Evolutionary conservation across 192 early-diverging fungal species (phyloP).

Genomic region (Haplosporangium gracile): DNA sequence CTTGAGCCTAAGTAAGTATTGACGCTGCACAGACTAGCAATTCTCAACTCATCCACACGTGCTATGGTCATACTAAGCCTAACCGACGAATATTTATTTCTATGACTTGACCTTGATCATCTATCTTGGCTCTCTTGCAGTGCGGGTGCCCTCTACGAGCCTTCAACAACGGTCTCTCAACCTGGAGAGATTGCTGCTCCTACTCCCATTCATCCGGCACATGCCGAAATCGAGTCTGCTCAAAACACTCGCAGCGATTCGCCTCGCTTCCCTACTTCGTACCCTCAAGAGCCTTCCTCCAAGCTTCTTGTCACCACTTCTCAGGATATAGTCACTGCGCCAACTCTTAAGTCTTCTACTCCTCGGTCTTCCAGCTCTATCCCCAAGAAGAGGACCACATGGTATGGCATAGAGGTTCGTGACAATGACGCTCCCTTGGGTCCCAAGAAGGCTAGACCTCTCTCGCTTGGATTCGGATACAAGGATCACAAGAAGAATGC

Average conservation of each 20-base stretch:
- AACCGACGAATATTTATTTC: too few species aligned
- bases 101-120: too few species aligned
- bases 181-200: neutral
- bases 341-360: neutral
- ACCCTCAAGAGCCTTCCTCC: neutral
- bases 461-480: conserved; percentile 35
- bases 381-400: conserved; percentile 5
- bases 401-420: conserved; percentile 3
- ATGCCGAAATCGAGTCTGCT: neutral
- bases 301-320: neutral
- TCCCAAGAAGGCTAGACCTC: neutral
- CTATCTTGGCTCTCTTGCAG: neutral
- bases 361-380: too few species aligned
- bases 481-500: conserved; percentile 28
- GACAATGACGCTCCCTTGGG: neutral
- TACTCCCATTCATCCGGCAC: neutral
- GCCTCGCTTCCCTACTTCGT: neutral
- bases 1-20: neutral
- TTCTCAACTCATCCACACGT: neutral
- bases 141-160: neutral
- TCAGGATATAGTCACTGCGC: neutral
- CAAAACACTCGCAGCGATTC: neutral
- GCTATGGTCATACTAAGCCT: too few species aligned
- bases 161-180: neutral
- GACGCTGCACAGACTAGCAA: neutral